A percentile compares a stretch with the other conserved stretches of the same genome.
phyloP scores from a whole-genome alignment of 805 yeast species.

The Ogataea dorogensis region DNA sequence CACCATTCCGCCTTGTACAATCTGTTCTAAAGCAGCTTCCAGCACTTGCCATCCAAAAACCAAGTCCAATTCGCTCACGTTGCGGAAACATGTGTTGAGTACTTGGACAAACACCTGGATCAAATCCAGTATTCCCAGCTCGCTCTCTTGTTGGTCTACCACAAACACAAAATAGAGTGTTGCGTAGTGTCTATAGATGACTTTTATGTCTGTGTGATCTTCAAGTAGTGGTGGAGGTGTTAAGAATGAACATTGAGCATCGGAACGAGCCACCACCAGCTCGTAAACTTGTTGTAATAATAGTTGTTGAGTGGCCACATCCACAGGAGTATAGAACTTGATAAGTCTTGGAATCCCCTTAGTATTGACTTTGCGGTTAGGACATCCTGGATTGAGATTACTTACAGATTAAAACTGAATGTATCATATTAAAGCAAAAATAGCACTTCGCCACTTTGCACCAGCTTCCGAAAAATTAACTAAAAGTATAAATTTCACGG shows the following conservation, averaged over 20 bases:
- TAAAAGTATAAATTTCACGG: background rate
- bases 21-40: slow-evolving; percentile 86
- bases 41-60: slow-evolving; percentile 99
- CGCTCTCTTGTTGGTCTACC: slow-evolving; percentile 94
- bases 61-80: slow-evolving; percentile 92
- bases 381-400: background rate
- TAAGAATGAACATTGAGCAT: slow-evolving; percentile 81
- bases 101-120: slow-evolving; percentile 97
- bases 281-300: slow-evolving; percentile 80
- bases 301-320: slow-evolving; percentile 75
- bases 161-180: slow-evolving; percentile 94
- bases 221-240: slow-evolving; percentile 80
- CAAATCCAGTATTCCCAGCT: slow-evolving; percentile 87
- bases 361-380: slow-evolving; percentile 62
- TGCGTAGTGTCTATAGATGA: slow-evolving; percentile 92
- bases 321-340: slow-evolving; percentile 91
- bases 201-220: slow-evolving; percentile 72
- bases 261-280: slow-evolving; percentile 66
- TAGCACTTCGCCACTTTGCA: slow-evolving; percentile 7
- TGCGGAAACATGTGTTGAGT: slow-evolving; percentile 86
- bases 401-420: slow-evolving; percentile 29
- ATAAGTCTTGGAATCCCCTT: slow-evolving; percentile 86
- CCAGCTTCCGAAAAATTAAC: slow-evolving; percentile 6
- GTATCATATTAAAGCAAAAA: slow-evolving; percentile 24
- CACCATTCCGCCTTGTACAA: slow-evolving; percentile 97